Evolutionary conservation across 1,284 basidiomycete genomes (phyloP).

Genomic region (Puccinia triticina): DNA sequence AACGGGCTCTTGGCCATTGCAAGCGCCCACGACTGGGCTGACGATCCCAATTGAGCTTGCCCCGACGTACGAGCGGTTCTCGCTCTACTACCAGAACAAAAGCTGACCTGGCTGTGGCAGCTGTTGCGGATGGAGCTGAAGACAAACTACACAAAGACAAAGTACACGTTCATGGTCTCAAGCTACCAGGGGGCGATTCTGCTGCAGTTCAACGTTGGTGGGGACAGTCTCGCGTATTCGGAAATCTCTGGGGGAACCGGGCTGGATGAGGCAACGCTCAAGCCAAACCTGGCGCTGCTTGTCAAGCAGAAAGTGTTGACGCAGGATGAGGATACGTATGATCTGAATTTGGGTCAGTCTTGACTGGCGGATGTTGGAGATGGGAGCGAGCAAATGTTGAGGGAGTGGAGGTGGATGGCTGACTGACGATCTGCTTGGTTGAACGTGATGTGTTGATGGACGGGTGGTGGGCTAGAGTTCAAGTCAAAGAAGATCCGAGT

Average conservation of each 20-base stretch:
- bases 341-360: slow-evolving; percentile 82
- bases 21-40: slow-evolving; percentile 80
- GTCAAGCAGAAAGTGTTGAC: slow-evolving; percentile 87
- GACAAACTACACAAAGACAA: slow-evolving; percentile 88
- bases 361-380: not conserved
- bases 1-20: slow-evolving; percentile 94
- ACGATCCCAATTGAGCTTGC: slow-evolving; percentile 84
- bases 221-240: slow-evolving; percentile 77
- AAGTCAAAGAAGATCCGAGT: slow-evolving; percentile 98
- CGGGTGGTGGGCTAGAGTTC: slow-evolving; percentile 69
- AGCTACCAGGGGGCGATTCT: slow-evolving; percentile 94
- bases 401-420: not conserved
- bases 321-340: slow-evolving; percentile 80
- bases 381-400: not conserved
- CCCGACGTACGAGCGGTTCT: slow-evolving; percentile 86
- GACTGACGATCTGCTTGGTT: not conserved
- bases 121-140: slow-evolving; percentile 93
- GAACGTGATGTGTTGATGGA: no score
- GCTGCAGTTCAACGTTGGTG: slow-evolving; percentile 82
- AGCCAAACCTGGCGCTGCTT: slow-evolving; percentile 78
- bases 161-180: slow-evolving; percentile 93
- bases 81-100: slow-evolving; percentile 92
- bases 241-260: slow-evolving; percentile 82
- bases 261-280: slow-evolving; percentile 78
- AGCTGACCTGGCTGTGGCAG: slow-evolving; percentile 97